Evolutionary conservation across 305 asterid species (phyloP).

Genomic region (Ajuga reptans): DNA sequence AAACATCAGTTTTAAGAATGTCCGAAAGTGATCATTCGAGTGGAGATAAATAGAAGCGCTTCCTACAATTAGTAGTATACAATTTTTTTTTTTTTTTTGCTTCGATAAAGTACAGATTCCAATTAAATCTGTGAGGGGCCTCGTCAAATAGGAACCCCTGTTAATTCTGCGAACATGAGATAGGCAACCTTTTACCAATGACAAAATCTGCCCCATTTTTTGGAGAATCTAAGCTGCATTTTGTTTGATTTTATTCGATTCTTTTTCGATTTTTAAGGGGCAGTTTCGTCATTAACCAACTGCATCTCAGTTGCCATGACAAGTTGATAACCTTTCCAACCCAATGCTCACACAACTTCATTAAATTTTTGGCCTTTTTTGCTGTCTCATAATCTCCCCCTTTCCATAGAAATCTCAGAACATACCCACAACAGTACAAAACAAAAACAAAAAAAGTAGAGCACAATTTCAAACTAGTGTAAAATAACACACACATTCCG

Average conservation of each 20-base stretch:
- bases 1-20: too few relatives aligned
- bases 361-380: slow-evolving; percentile 18
- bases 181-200: background rate
- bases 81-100: too few relatives aligned
- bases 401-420: slow-evolving; percentile 27
- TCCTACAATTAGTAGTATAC: too few relatives aligned
- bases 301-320: background rate
- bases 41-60: too few relatives aligned
- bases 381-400: slow-evolving; percentile 14
- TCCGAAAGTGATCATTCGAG: too few relatives aligned
- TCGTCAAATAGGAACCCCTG: background rate
- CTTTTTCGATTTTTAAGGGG: background rate
- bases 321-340: background rate
- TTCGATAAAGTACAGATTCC: too few relatives aligned
- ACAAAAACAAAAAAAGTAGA: background rate
- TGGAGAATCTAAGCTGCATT: too few relatives aligned
- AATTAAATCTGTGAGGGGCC: background rate
- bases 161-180: background rate
- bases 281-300: slow-evolving; percentile 5
- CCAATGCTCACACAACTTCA: slow-evolving; percentile 6
- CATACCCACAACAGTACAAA: background rate
- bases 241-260: background rate
- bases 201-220: background rate
- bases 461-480: slow-evolving; percentile 1
- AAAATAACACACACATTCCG: background rate